Conservation (phyloP, 1,139 yeast species). For the Hyphopichia buzzinii region DNA sequence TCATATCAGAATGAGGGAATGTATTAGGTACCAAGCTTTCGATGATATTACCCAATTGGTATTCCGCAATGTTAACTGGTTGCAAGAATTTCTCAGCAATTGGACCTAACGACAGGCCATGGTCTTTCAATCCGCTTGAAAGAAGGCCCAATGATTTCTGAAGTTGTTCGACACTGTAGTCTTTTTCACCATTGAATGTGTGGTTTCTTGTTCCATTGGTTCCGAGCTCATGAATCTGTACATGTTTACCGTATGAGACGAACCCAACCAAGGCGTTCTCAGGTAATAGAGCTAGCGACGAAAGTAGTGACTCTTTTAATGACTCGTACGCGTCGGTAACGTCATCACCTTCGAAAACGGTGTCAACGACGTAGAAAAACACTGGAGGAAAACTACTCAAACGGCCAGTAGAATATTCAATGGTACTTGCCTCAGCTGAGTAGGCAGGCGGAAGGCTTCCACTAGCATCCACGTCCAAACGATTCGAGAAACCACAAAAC, state of each 20-base stretch:
- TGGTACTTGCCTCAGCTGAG: constrained; percentile 46
- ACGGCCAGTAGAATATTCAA: constrained; percentile 59
- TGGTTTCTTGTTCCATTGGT: constrained; percentile 26
- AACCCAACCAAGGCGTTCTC: constrained; percentile 57
- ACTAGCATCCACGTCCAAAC: constrained; percentile 24
- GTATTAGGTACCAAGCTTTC: constrained; percentile 54
- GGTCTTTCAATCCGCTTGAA: constrained; percentile 31
- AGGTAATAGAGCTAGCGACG: constrained; percentile 59
- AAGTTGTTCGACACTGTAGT: constrained; percentile 50
- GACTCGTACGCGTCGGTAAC: constrained; percentile 40
- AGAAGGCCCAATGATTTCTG: constrained; percentile 53
- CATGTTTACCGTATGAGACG: constrained; percentile 63
- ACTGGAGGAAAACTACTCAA: constrained; percentile 45
- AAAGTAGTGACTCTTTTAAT: constrained; percentile 52
- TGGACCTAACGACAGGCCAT: constrained; percentile 20
- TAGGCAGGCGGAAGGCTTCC: constrained; percentile 14
- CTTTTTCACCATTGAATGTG: constrained; percentile 61
- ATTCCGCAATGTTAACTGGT: constrained; percentile 53
- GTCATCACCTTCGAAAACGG: constrained; percentile 51
- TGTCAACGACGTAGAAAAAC: constrained; percentile 66
- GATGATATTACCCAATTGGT: constrained; percentile 50
- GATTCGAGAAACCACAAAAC: constrained; percentile 56
- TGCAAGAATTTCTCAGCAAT: constrained; percentile 43
- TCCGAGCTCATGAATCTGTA: constrained; percentile 57
- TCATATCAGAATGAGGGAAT: constrained; percentile 46